Base-by-base conservation (phyloP, 1,139 yeast species). In the Meyerozyma smithsonii region DNA sequence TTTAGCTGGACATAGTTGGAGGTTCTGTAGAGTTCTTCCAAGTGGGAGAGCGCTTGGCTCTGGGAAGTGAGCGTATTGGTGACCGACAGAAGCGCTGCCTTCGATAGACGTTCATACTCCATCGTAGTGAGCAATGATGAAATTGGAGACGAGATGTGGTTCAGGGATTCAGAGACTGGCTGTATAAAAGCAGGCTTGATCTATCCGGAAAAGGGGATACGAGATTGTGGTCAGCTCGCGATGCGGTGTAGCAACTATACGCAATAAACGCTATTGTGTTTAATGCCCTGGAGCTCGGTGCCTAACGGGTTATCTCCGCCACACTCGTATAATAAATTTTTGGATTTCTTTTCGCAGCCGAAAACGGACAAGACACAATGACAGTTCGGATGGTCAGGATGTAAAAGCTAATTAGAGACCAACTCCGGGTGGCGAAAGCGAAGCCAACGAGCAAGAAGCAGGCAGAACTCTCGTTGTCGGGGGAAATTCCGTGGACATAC, bases 1-100 rank as follows among this genome's bases (percentile, higher is more conserved):
- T 80, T 75, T n/a, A 55, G 51, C 45, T 74, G 78, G 2, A 82
- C 66, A 54, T 66, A 72, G 32, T 59, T 51, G 44, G 66, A 69
- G 4, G 43, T 46, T 14, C 52, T 51, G 46, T 61, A 69, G 44
- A 69, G 74, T 5, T 39, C 36, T 5, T 57, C 46, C 36, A 71
- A 50, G 37, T 59, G 49, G 11, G 42, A 42, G 30, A 71, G 53
- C 7, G 76, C 76, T 25, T 64, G 64, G 16, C 51, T 54, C 49
- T 71, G 72, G 36, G 55, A 50, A 10, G 48, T 48, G 19, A 71
- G 52, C 1, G 73, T 64, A 35, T 50, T 46, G 28, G 47, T 52
- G 25, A 65, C 62, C 1, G 69, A 62, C 38, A 42, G 51, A 14
- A 62, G 43, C 7, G 66, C 64, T 17, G 34, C 20, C 34, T 18